Evolutionary conservation across 441 rosid species (phyloP), one percentile per base, ranked within the genome.

Genomic region (Biscutella auriculata): DNA sequence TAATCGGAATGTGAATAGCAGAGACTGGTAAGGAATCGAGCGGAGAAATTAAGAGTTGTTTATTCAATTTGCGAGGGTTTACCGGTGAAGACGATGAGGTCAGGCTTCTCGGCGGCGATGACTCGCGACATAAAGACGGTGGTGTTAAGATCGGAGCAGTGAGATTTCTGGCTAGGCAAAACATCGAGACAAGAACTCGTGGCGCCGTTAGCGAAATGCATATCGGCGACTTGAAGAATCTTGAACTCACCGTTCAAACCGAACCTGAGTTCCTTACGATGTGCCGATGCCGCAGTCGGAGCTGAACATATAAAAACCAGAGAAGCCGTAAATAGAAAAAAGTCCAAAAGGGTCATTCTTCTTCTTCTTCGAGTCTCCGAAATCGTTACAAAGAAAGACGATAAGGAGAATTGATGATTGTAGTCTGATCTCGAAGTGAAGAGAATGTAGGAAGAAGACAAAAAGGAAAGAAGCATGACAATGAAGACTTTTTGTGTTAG

Each of bases 101-200:
- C 59, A 53, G 97, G 95, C 15, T 78, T 81, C 73, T 89, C 95
- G 28, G 95, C 88, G 37, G 62, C 69, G 58, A 89, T 89, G 77
- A 86, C 54, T 46, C 90, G 82, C 2, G 70, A 30, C 51, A 86
- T 37, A 57, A 89, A 89, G 61, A 74, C 58, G 41, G 87, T 75
- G 66, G 97, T 89, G 79, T 86, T 89, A 76, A 84, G 82, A 64
- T 89, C 95, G 14, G 95, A 79, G 79, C 95, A 86, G 56, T 76
- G 73, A 28, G 48, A 33, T 37, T 44, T 48, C 60, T 84, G 82
- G 29, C 36, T 44, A 0, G 87, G 82, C 8, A 82, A 72, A 5
- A 86, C 95, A 37, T 86, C 62, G 47, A 13, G 28, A 45, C 93
- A 84, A 25, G 53, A 71, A 7, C 93, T 84, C 27, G 55, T 67